Evolutionary conservation across 192 early-diverging fungal species (phyloP).

Genomic region (Gaertneriomyces sp.): DNA sequence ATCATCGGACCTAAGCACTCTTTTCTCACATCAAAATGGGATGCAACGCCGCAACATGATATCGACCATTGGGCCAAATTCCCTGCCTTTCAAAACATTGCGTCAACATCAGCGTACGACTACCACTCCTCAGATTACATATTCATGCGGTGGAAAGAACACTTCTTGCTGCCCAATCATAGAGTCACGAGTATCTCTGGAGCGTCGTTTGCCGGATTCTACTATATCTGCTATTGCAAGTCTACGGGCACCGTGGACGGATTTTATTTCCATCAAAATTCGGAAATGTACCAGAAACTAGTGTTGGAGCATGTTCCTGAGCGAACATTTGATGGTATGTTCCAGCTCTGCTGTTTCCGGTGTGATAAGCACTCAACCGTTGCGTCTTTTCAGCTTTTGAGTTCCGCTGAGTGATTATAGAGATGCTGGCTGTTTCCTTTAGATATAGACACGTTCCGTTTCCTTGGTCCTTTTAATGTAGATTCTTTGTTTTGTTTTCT

Average conservation of each 20-base stretch:
- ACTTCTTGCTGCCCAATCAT: constrained; percentile 88
- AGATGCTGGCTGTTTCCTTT: no score
- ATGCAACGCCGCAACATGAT: constrained; percentile 73
- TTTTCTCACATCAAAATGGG: constrained; percentile 82
- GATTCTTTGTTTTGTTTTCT: no score
- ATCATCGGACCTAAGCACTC: constrained; percentile 74
- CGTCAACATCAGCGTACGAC: constrained; percentile 34
- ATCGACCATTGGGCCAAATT: constrained; percentile 63
- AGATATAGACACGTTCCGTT: no score
- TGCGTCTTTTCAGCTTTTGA: constrained; percentile 12
- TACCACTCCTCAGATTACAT: constrained; percentile 60
- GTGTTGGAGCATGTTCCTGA: constrained; percentile 35
- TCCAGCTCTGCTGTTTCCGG: not conserved
- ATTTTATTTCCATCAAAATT: constrained; percentile 61
- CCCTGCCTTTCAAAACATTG: constrained; percentile 43
- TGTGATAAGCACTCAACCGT: not conserved
- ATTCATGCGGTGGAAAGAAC: constrained; percentile 94
- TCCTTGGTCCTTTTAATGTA: no score
- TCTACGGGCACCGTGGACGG: constrained; percentile 61
- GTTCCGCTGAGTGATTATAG: constrained; percentile 8
- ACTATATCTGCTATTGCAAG: constrained; percentile 73
- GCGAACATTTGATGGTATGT: constrained; percentile 11
- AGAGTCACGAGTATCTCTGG: constrained; percentile 68
- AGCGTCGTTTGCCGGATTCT: constrained; percentile 87
- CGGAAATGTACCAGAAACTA: constrained; percentile 53